Percentiles rank a stretch among this genome's conserved stretches.
Conservation (phyloP, 140 eudicot species). For the Bidens hawaiensis region DNA sequence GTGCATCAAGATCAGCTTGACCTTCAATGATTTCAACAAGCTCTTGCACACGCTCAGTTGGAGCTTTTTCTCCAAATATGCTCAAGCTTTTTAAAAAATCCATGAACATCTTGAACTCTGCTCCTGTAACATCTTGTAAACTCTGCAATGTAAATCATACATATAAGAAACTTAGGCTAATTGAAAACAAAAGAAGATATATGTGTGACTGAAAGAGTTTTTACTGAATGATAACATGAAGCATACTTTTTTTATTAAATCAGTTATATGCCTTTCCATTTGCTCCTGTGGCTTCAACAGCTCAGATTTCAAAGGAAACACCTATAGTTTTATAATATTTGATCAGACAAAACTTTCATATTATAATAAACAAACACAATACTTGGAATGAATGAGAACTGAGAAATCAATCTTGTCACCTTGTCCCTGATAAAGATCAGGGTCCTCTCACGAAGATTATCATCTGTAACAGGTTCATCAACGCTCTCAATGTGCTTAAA, state of each 20-base stretch:
- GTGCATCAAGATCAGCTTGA: slow-evolving; percentile 92
- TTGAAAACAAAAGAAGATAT: neutral
- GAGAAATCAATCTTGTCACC: slow-evolving; percentile 34
- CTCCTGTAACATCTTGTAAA: slow-evolving; percentile 91
- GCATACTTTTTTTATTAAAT: slow-evolving; percentile 77
- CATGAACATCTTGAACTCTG: slow-evolving; percentile 87
- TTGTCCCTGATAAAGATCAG: slow-evolving; percentile 75
- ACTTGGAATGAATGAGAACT: slow-evolving; percentile 1
- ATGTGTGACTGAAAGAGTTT: no score
- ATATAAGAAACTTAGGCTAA: slow-evolving; percentile 3
- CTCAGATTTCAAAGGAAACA: slow-evolving; percentile 88
- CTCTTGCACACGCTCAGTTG: slow-evolving; percentile 72
- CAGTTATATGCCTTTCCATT: slow-evolving; percentile 96
- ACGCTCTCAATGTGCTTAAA: slow-evolving; percentile 84
- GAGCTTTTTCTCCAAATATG: slow-evolving; percentile 87
- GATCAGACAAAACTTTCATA: neutral
- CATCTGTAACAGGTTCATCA: slow-evolving; percentile 84
- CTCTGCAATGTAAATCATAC: slow-evolving; percentile 42
- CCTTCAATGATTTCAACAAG: slow-evolving; percentile 78
- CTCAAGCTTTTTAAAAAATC: slow-evolving; percentile 78
- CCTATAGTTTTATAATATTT: slow-evolving; percentile 52
- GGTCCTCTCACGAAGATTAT: slow-evolving; percentile 91
- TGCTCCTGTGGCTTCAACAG: slow-evolving; percentile 85
- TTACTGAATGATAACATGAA: neutral
- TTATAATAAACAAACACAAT: neutral